These are phyloP conservation scores for Nakaseomyces delphensis DNA, from an alignment of 1,139 yeast species.

Conservation along the genomic window DNA sequence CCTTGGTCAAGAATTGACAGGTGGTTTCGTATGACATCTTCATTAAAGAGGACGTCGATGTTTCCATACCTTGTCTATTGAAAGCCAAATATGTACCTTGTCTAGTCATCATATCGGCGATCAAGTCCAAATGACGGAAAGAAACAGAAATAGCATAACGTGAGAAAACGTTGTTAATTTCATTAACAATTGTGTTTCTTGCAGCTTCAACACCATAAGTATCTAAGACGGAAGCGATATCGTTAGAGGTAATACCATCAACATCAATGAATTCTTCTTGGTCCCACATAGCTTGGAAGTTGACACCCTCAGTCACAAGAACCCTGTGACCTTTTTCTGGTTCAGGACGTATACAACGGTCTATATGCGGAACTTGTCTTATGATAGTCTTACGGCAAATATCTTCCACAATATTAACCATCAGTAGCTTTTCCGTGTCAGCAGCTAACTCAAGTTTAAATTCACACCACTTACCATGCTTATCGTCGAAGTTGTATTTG, in stretches of 20 bases:
- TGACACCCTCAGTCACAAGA: slow-evolving; percentile 95
- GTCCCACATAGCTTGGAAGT: slow-evolving; percentile 97
- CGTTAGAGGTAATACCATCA: slow-evolving; percentile 83
- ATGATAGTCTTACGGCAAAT: slow-evolving; percentile 86
- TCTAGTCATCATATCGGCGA: slow-evolving; percentile 99
- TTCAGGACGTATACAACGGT: slow-evolving; percentile 84
- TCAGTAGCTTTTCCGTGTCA: slow-evolving; percentile 82
- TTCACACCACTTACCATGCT: slow-evolving; percentile 84
- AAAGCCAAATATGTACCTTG: slow-evolving; percentile 96
- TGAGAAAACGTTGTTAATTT: slow-evolving; percentile 90
- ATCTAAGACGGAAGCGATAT: slow-evolving; percentile 77
- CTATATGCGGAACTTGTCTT: slow-evolving; percentile 84
- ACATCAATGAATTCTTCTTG: slow-evolving; percentile 88
- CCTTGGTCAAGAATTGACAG: slow-evolving; percentile 92
- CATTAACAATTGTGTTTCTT: slow-evolving; percentile 91
- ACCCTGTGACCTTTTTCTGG: slow-evolving; percentile 61
- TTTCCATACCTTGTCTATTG: slow-evolving; percentile 96
- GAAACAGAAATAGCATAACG: slow-evolving; percentile 94
- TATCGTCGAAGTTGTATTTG: slow-evolving; percentile 84
- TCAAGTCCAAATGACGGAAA: slow-evolving; percentile 86
- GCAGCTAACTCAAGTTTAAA: slow-evolving; percentile 78
- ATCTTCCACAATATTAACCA: slow-evolving; percentile 94
- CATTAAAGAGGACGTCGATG: slow-evolving; percentile 91
- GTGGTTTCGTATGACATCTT: slow-evolving; percentile 99
- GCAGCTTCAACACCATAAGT: slow-evolving; percentile 99